These are phyloP conservation scores for Ocimum tenuiflorum DNA, from an alignment of 257 asterid genomes.

Conservation along the genomic window DNA sequence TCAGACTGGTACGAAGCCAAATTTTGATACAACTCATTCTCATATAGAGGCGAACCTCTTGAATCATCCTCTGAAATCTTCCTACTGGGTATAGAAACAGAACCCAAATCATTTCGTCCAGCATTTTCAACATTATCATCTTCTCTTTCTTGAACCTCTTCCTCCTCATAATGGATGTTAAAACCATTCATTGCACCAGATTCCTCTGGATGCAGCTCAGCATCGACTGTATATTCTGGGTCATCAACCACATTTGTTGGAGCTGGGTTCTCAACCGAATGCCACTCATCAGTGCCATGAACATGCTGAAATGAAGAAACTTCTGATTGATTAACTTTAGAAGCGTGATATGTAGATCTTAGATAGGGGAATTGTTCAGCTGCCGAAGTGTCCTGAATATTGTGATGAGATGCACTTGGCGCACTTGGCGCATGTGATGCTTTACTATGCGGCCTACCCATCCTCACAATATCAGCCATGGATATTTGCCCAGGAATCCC, in stretches of 20 bases:
- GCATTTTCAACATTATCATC: slow-evolving; percentile 34
- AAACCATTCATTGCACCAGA: slow-evolving; percentile 29
- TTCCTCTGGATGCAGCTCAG: slow-evolving; percentile 43
- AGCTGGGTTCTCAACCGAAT: slow-evolving; percentile 52
- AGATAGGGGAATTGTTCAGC: slow-evolving; percentile 26
- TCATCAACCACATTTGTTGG: slow-evolving; percentile 24
- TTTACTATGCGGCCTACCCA: slow-evolving; percentile 65
- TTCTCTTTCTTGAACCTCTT: slow-evolving; percentile 42
- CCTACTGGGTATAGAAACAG: slow-evolving; percentile 41
- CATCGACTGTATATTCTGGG: slow-evolving; percentile 39
- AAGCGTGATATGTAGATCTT: slow-evolving; percentile 28
- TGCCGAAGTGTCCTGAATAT: slow-evolving; percentile 33
- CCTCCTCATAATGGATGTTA: slow-evolving; percentile 33
- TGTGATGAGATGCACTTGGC: slow-evolving; percentile 42
- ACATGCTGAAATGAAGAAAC: slow-evolving; percentile 33
- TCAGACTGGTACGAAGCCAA: slow-evolving; percentile 41
- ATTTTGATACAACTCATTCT: slow-evolving; percentile 32
- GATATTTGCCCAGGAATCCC: slow-evolving; percentile 39
- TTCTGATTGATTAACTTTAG: slow-evolving; percentile 33
- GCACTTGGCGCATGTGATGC: slow-evolving; percentile 32
- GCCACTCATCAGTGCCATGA: slow-evolving; percentile 60
- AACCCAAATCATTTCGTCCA: slow-evolving; percentile 34
- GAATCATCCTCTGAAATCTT: slow-evolving; percentile 46
- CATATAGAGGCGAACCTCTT: slow-evolving; percentile 43
- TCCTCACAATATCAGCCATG: slow-evolving; percentile 95